Evolutionary conservation across 768 basidiomycete species (phyloP).

Genomic region (Russula sp.): DNA sequence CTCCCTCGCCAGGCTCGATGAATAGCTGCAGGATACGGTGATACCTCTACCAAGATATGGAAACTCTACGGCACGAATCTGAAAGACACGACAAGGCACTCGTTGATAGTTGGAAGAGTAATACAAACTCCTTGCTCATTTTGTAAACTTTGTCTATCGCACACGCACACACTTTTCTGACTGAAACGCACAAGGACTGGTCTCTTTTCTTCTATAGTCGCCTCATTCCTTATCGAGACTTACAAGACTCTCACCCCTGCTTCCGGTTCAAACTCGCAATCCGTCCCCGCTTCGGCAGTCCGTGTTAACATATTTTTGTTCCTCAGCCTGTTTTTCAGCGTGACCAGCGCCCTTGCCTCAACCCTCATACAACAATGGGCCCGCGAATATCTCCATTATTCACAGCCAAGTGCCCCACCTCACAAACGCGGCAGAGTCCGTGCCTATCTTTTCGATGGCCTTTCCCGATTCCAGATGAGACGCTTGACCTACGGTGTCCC

Average conservation of each 20-base stretch:
- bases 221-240: slow-evolving; percentile 17
- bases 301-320: slow-evolving; percentile 22
- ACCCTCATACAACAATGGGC: slow-evolving; percentile 24
- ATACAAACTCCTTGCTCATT: slow-evolving; percentile 25
- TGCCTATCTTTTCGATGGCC: slow-evolving; percentile 10
- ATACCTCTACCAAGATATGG: slow-evolving; percentile 15
- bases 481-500: slow-evolving; percentile 1
- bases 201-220: background rate
- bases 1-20: background rate
- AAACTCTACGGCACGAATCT: slow-evolving; percentile 23
- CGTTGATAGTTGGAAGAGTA: slow-evolving; percentile 19
- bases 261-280: background rate
- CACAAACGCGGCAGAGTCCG: slow-evolving; percentile 19
- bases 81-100: slow-evolving; percentile 14
- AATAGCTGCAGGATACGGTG: slow-evolving; percentile 5
- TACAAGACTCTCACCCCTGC: slow-evolving; percentile 23
- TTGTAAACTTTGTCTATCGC: slow-evolving; percentile 9
- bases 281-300: background rate
- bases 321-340: slow-evolving; percentile 22
- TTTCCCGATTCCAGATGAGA: slow-evolving; percentile 10
- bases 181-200: background rate
- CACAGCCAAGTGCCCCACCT: background rate
- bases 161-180: background rate
- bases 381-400: slow-evolving; percentile 10
- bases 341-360: slow-evolving; percentile 18